Conservation (phyloP, 371 early-diverging fungal genomes). For the Rhizoclosmatium hyalinum region DNA sequence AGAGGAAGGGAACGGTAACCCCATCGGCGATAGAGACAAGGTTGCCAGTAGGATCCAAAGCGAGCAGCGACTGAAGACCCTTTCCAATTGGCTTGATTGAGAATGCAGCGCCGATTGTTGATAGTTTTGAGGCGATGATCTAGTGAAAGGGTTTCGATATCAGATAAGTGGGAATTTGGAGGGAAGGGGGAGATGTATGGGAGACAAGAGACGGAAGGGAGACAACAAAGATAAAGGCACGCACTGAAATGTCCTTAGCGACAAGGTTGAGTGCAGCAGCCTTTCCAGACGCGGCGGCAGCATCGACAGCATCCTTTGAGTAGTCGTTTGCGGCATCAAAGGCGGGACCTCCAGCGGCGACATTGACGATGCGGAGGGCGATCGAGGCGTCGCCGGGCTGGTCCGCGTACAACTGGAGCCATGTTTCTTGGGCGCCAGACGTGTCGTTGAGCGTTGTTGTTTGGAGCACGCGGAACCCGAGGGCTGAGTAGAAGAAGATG, state of each 20-base stretch:
- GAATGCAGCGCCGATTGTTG: not conserved
- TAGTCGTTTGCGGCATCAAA: not conserved
- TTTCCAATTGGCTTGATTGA: not conserved
- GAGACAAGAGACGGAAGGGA: not conserved
- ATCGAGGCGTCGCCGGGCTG: not conserved
- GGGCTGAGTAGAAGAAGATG: constrained; percentile 58
- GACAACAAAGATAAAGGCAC: not conserved
- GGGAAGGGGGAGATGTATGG: not conserved
- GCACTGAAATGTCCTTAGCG: not conserved
- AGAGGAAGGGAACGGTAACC: not conserved
- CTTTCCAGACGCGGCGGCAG: not conserved
- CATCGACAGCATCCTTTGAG: not conserved
- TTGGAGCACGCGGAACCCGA: constrained; percentile 65
- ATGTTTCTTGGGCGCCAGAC: constrained; percentile 36
- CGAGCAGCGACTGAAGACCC: constrained; percentile 13
- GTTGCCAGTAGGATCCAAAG: constrained; percentile 18
- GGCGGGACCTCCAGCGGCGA: not conserved
- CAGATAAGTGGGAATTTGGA: not conserved
- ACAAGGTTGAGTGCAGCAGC: not conserved
- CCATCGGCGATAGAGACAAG: constrained; percentile 4
- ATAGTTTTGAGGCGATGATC: no score
- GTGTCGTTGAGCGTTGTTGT: constrained; percentile 35
- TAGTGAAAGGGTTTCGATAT: not conserved
- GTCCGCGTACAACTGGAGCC: constrained; percentile 25
- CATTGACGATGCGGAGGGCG: not conserved